Evolutionary conservation across 75 land plant genomes (phyloP).

Genomic region (Pinus albicaulis): DNA sequence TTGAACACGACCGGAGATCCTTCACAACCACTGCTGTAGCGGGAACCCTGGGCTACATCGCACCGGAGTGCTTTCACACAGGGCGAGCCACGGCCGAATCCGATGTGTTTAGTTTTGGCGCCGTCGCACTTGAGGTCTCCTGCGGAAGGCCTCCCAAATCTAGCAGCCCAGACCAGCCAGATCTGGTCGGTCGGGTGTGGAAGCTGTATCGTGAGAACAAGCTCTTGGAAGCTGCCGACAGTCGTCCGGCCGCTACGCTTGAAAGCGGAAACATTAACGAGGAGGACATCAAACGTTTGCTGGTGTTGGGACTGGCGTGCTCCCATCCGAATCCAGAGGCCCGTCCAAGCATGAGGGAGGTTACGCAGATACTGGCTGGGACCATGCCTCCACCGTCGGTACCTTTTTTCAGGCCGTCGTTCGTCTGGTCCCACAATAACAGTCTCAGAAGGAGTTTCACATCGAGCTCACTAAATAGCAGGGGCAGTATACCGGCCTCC

Average conservation of each 20-base stretch:
- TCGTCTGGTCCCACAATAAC: no score
- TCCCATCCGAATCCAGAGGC: conserved; percentile 33
- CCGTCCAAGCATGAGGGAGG: conserved; percentile 40
- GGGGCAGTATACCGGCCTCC: no score
- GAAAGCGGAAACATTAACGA: background rate
- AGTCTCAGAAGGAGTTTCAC: no score
- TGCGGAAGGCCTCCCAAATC: conserved; percentile 37
- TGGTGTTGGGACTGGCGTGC: conserved; percentile 44
- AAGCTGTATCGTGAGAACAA: conserved; percentile 19
- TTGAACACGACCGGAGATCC: conserved; percentile 16
- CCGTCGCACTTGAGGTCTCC: conserved; percentile 41
- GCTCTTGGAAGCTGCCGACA: conserved; percentile 43
- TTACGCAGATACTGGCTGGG: background rate
- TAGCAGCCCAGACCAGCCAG: conserved; percentile 23
- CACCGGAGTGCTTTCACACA: conserved; percentile 34
- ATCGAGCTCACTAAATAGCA: no score
- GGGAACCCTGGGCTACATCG: conserved; percentile 48
- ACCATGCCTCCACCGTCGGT: no score
- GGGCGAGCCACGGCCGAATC: conserved; percentile 45
- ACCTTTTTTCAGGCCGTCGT: no score
- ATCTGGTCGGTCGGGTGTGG: conserved; percentile 70
- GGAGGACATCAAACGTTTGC: conserved; percentile 38
- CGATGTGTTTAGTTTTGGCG: conserved; percentile 54
- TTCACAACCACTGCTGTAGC: conserved; percentile 19
- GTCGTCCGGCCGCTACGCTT: conserved; percentile 7